Percentiles rank a stretch among this genome's conserved stretches.
Conservation (phyloP, 2,329 filamentous ascomycete species). For the Beauveria pseudobassiana region DNA sequence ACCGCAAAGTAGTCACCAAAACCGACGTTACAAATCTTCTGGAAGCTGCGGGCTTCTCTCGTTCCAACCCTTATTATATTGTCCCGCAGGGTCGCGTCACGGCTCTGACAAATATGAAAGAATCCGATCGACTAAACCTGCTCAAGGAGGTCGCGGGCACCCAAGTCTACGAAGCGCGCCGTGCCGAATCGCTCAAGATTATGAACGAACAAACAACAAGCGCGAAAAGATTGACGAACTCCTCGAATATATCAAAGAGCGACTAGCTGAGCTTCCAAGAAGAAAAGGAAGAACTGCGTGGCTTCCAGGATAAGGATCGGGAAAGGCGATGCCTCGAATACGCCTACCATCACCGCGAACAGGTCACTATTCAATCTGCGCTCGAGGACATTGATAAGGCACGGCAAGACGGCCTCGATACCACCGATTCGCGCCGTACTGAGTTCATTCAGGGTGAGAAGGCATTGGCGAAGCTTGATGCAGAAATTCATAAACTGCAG, state of each 20-base stretch:
- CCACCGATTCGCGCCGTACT: conserved; percentile 72
- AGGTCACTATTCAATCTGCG: conserved; percentile 67
- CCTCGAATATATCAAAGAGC: conserved; percentile 84
- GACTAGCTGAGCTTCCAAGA: conserved; percentile 87
- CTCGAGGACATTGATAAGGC: conserved; percentile 78
- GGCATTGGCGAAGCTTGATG: conserved; percentile 67
- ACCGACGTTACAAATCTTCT: conserved; percentile 90
- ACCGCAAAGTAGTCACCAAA: conserved; percentile 94
- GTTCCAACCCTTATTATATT: conserved; percentile 98
- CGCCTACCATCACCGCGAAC: conserved; percentile 85
- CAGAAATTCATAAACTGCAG: conserved; percentile 69
- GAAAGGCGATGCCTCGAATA: conserved; percentile 91
- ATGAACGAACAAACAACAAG: conserved; percentile 97
- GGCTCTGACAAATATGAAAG: conserved; percentile 96
- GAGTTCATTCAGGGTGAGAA: conserved; percentile 73
- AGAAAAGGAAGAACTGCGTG: conserved; percentile 91
- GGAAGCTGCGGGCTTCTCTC: conserved; percentile 92
- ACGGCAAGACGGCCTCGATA: conserved; percentile 74
- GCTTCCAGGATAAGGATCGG: conserved; percentile 89
- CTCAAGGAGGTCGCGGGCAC: conserved; percentile 98
- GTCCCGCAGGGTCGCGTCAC: conserved; percentile 96
- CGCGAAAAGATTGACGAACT: conserved; percentile 89
- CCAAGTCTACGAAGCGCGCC: conserved; percentile 88
- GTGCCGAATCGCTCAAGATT: conserved; percentile 88
- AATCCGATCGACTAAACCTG: conserved; percentile 78